Conservation (phyloP, 768 basidiomycete species). For the Hypholoma sublateritium region DNA sequence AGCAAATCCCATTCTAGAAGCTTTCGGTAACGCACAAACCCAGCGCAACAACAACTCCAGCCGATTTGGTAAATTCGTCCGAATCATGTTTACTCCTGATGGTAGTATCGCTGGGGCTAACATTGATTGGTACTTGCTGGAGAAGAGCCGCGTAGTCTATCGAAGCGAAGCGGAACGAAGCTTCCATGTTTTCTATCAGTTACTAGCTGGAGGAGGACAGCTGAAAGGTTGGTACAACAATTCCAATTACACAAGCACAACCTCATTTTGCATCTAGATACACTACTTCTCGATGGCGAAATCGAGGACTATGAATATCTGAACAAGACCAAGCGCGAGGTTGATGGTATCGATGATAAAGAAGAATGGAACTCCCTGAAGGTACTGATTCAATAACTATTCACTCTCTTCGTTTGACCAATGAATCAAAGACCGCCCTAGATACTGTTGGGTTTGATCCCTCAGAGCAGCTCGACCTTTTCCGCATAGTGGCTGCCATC, state of each 20-base stretch:
- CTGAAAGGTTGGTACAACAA: constrained; percentile 58
- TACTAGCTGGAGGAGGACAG: constrained; percentile 73
- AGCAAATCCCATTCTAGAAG: constrained; percentile 96
- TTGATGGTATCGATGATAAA: constrained; percentile 93
- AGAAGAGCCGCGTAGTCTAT: constrained; percentile 93
- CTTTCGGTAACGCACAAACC: constrained; percentile 98
- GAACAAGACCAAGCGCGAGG: constrained; percentile 83
- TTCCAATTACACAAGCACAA: background rate
- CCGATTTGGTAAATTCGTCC: constrained; percentile 97
- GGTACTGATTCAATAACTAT: constrained; percentile 36
- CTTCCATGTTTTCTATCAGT: constrained; percentile 97
- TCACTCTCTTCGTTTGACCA: background rate
- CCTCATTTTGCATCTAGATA: constrained; percentile 41
- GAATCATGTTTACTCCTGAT: constrained; percentile 89
- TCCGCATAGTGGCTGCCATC: constrained; percentile 91
- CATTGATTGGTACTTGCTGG: constrained; percentile 98
- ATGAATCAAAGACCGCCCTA: constrained; percentile 63
- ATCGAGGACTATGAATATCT: constrained; percentile 88
- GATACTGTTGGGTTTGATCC: constrained; percentile 87
- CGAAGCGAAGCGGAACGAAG: constrained; percentile 86
- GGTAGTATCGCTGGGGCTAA: constrained; percentile 97
- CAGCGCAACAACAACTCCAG: constrained; percentile 98
- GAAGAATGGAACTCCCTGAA: constrained; percentile 84
- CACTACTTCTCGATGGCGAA: constrained; percentile 69
- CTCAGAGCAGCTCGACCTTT: constrained; percentile 86